Percentiles rank a stretch among this genome's conserved stretches.
Conservation (phyloP, 441 rosid genomes). For the Adansonia gregorii region DNA sequence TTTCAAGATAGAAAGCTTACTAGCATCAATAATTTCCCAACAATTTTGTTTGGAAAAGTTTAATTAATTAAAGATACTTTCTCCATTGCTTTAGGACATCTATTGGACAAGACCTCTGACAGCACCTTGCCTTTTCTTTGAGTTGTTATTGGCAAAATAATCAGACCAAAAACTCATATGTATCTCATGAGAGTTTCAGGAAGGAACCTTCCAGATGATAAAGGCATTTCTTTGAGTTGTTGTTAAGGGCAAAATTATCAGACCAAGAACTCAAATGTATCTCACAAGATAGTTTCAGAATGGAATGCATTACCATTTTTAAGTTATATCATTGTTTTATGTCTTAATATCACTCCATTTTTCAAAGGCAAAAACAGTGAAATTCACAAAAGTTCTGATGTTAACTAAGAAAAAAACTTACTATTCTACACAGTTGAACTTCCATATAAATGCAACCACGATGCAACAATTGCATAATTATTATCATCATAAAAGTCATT, state of each 20-base stretch:
- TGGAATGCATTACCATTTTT: not conserved
- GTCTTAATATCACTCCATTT: not conserved
- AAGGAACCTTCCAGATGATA: not conserved
- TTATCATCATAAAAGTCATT: not conserved
- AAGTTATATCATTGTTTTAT: not conserved
- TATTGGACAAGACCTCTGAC: not conserved
- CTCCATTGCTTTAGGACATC: not conserved
- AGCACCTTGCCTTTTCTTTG: not conserved
- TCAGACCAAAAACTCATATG: not conserved
- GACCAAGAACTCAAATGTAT: not conserved
- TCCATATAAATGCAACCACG: not conserved
- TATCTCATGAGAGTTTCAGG: not conserved
- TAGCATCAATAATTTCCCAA: not conserved
- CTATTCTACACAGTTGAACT: not conserved
- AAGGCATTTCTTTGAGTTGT: not conserved
- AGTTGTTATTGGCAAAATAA: not conserved
- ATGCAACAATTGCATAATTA: conserved; percentile 1
- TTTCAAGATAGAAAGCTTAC: not conserved
- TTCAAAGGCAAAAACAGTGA: conserved; percentile 3
- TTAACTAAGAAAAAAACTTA: not conserved
- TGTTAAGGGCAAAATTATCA: not conserved
- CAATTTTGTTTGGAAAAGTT: not conserved
- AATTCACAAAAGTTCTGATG: not conserved
- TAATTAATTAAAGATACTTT: not conserved
- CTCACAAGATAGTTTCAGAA: not conserved